These are phyloP conservation scores for Colletotrichum gloeosporioides DNA, from an alignment of 2,329 filamentous ascomycete species.

Conservation along the genomic window DNA sequence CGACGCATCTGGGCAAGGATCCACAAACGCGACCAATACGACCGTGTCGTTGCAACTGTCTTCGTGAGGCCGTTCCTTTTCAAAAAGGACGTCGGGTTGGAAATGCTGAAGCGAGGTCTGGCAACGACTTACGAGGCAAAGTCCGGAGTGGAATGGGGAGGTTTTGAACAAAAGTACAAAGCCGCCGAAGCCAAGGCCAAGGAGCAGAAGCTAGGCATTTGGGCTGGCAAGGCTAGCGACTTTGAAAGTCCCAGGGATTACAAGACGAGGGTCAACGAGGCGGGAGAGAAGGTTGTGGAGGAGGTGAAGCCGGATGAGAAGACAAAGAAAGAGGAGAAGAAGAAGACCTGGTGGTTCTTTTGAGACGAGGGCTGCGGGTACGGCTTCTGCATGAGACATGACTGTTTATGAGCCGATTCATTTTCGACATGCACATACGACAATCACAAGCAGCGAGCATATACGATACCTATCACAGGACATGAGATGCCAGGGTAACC, in stretches of 20 bases:
- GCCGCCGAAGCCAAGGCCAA: slow-evolving; percentile 72
- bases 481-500: background rate
- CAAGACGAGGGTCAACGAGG: slow-evolving; percentile 63
- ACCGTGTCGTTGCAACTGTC: slow-evolving; percentile 86
- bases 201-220: slow-evolving; percentile 72
- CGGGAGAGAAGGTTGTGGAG: slow-evolving; percentile 15
- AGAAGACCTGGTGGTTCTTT: slow-evolving; percentile 8
- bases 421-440: background rate
- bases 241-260: slow-evolving; percentile 89
- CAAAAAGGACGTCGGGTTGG: slow-evolving; percentile 81
- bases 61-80: slow-evolving; percentile 73
- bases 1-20: slow-evolving; percentile 82
- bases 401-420: background rate
- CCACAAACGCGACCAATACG: slow-evolving; percentile 89
- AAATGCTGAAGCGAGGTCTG: slow-evolving; percentile 85
- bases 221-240: slow-evolving; percentile 67
- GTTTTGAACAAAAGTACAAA: slow-evolving; percentile 67
- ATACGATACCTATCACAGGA: background rate
- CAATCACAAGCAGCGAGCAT: background rate
- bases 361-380: background rate
- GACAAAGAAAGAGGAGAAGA: background rate
- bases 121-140: slow-evolving; percentile 96
- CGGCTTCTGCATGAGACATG: background rate
- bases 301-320: background rate
- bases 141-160: slow-evolving; percentile 86